Base-by-base conservation (phyloP, 1,284 basidiomycete species). In the Rhodotorula sp. region DNA sequence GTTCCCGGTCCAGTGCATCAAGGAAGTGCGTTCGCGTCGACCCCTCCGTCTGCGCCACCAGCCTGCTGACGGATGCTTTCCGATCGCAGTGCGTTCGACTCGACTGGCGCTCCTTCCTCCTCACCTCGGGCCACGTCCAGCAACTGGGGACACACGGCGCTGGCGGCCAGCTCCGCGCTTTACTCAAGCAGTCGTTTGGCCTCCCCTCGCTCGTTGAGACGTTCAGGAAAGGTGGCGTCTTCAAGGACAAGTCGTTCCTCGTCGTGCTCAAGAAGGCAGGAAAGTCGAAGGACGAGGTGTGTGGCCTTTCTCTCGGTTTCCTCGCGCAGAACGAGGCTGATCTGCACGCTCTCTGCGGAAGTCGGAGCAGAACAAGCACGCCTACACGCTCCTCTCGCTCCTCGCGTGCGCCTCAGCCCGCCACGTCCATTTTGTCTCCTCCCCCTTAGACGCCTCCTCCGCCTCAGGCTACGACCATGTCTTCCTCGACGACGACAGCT, bases 401-500 rank as follows among this genome's bases (percentile, higher is more conserved):
- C 84, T 91, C 49, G 80, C 90, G 55, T 86, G 86, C 59, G 89
- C 92, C 85, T 89, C 89, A 10, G 89, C 90, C 0, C 79, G 83
- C 20, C 82, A 81, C 30, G 90, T 92, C 46, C 87, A 89, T 76
- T 85, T 85, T 6, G 79, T 84, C 76, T 64, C 78, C 58, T 77
- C 83, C 63, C 66, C 80, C 74, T 80, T 84, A 55, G 76, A 80
- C 59, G 79, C 82, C 56, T 77, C 80, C 39, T 79, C 52, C 76
- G 84, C 56, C 24, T 76, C n/a, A 11, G 65, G 75, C 2, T 88
- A 84, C 79, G 86, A 91, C 78, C 88, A 87, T 73, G 80, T 92
- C 53, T 81, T 93, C 56, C 83, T 89, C 71, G 86, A 86, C 70
- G 85, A 88, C 55, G 77, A 79, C 44, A 78, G 75, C 10, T 81